Base-by-base conservation (phyloP, 495 filamentous ascomycete genomes). In the Aspergillus asperescens region DNA sequence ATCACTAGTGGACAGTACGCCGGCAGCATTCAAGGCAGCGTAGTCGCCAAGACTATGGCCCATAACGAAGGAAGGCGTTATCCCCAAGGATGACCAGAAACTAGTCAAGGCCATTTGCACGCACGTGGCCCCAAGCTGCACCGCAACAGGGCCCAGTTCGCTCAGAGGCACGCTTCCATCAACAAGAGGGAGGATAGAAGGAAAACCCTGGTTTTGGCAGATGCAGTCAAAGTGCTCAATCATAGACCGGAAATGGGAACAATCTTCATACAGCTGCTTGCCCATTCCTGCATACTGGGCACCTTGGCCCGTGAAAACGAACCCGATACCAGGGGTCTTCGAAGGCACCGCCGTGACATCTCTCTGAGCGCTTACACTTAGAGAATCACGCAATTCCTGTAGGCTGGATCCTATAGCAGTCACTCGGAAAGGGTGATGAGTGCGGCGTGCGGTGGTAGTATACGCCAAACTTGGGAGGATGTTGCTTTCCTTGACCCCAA, bases 31-130 rank as follows among this genome's bases (percentile, higher is more conserved):
- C 7, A 94, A 70, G 10, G 89, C 88, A 25, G 89, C 87, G 63
- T 90, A 93, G 66, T 93, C 89, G 31, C 89, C 89, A 15, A 82
- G 59, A 43, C 66, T 75, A 72, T 96, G 91, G 19, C 91, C 91
- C 29, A 95, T 73, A 2, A 95, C 88, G 32, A 83, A 85, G 45
- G 78, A 74, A 16, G 90, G 90, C 19, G 68, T 80, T 51, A 94
- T 77, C 29, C 88, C 90, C 78, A 89, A 85, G 7, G 88, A 84
- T 18, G 59, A 68, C 90, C 90, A 96, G 50, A 90, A 79, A 42
- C 82, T 82, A 19, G 88, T 84, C 44, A 94, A 74, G 4, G 90
- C 89, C 79, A 95, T 92, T 66, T 96, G 87, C 52, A 94, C 80
- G 55, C 82, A 89, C 16, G 80, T 80, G 23, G 89, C 77, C 19